A percentile compares a stretch with the other conserved stretches of the same genome.
Evolutionary conservation across 1,284 basidiomycete species (phyloP).

Genomic region (Gomphus bonarii): DNA sequence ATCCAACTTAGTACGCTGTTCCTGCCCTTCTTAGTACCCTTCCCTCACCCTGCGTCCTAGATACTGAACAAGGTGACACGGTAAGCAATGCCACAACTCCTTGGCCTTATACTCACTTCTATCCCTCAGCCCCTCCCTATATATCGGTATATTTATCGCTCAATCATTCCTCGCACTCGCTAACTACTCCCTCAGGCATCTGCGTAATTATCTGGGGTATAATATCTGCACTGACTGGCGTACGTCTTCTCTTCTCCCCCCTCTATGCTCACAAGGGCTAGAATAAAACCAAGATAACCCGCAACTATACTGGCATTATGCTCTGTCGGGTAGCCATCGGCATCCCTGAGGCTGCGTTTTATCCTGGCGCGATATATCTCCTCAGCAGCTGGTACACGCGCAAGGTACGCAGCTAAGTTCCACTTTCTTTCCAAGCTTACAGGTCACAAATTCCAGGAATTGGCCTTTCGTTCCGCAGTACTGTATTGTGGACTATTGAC

Average conservation of each 20-base stretch:
- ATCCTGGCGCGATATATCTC: conserved; percentile 18
- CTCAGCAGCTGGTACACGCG: conserved; percentile 28
- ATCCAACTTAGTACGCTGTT: conserved; percentile 7
- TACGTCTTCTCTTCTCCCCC: conserved; percentile 20
- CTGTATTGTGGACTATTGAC: conserved; percentile 61
- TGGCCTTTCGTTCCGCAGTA: conserved; percentile 59
- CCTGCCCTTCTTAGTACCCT: background rate
- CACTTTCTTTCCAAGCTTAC: background rate
- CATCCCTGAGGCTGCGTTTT: conserved; percentile 36
- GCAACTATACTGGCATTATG: conserved; percentile 45
- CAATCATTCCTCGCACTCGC: background rate
- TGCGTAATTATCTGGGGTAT: conserved; percentile 58
- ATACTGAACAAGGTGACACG: conserved; percentile 14
- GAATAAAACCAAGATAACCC: conserved; percentile 31
- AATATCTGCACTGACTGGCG: conserved; percentile 52
- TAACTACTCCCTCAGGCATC: conserved; percentile 2
- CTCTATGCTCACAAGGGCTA: background rate
- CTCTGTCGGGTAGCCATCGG: conserved; percentile 51
- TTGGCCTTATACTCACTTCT: background rate
- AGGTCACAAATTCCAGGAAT: conserved; percentile 31
- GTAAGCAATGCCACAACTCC: background rate
- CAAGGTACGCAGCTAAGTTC: conserved; percentile 12
- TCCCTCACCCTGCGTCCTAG: background rate
- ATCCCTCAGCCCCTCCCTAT: conserved; percentile 38
- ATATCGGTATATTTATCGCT: conserved; percentile 32